These are phyloP conservation scores for Conringia planisiliqua DNA, from an alignment of 345 rosid species.

Conservation along the genomic window DNA sequence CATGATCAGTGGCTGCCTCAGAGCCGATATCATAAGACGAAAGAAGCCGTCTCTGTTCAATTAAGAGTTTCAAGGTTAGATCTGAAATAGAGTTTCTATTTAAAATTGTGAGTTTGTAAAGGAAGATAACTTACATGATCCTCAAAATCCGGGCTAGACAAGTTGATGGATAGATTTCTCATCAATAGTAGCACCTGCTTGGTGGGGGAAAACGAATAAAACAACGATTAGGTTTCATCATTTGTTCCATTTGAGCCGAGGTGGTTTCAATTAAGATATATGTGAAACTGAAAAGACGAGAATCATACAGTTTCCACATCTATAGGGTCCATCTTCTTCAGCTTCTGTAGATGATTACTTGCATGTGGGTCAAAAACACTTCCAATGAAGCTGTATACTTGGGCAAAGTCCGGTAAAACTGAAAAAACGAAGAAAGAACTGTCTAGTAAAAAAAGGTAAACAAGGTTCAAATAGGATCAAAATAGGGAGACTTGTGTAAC, in stretches of 20 bases:
- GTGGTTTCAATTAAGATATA: neutral
- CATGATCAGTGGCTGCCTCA: slow-evolving; percentile 31
- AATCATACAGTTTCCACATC: slow-evolving; percentile 82
- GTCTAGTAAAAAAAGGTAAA: neutral
- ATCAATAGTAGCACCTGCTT: slow-evolving; percentile 87
- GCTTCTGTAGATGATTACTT: slow-evolving; percentile 71
- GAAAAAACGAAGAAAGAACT: slow-evolving; percentile 32
- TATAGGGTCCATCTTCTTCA: slow-evolving; percentile 83
- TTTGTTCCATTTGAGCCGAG: neutral
- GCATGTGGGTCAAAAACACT: slow-evolving; percentile 75
- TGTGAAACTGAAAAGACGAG: slow-evolving; percentile 8
- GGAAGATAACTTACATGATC: slow-evolving; percentile 67
- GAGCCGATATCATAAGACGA: slow-evolving; percentile 58
- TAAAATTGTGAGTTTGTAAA: neutral
- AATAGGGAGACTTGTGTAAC: neutral
- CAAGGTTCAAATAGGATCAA: neutral
- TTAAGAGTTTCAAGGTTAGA: neutral
- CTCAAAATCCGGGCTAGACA: slow-evolving; percentile 83
- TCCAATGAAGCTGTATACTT: slow-evolving; percentile 85
- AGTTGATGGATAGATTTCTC: slow-evolving; percentile 91
- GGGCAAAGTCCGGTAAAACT: slow-evolving; percentile 84
- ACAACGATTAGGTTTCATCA: slow-evolving; percentile 1
- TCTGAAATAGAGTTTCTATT: neutral
- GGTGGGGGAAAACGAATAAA: slow-evolving; percentile 26
- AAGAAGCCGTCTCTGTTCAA: slow-evolving; percentile 73